Evolutionary conservation across 768 basidiomycete genomes (phyloP).

Genomic region (Panaeolus cyanescens): DNA sequence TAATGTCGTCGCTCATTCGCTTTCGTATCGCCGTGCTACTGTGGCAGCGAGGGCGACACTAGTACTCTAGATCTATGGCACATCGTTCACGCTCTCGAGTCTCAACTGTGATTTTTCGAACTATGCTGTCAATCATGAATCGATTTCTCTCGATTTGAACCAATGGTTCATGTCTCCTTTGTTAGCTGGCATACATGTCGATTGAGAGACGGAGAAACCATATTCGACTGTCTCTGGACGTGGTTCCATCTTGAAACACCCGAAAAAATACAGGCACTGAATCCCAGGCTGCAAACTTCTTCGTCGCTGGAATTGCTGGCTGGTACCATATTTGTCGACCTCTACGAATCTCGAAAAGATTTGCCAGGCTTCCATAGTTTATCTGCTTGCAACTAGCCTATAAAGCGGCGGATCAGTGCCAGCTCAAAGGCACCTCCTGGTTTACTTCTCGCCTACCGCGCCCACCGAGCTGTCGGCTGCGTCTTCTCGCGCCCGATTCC

Average conservation of each 20-base stretch:
- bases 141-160: no score
- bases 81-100: no score
- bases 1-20: no score
- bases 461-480: not conserved
- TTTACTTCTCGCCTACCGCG: not conserved
- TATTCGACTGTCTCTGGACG: no score
- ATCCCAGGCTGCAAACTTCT: not conserved
- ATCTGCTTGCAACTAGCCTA: not conserved
- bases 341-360: not conserved
- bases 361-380: not conserved
- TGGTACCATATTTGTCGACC: not conserved
- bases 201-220: no score
- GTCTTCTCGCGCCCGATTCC: not conserved
- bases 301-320: not conserved
- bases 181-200: no score
- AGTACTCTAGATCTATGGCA: no score
- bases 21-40: no score
- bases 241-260: constrained; percentile 3
- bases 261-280: not conserved
- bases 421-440: not conserved
- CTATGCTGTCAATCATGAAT: no score
- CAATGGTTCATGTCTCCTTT: no score
- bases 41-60: no score
- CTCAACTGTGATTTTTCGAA: no score
- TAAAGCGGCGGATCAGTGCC: not conserved